Evolutionary conservation across 1,284 basidiomycete genomes (phyloP).

Genomic region (Cutaneotrichosporon sp.): DNA sequence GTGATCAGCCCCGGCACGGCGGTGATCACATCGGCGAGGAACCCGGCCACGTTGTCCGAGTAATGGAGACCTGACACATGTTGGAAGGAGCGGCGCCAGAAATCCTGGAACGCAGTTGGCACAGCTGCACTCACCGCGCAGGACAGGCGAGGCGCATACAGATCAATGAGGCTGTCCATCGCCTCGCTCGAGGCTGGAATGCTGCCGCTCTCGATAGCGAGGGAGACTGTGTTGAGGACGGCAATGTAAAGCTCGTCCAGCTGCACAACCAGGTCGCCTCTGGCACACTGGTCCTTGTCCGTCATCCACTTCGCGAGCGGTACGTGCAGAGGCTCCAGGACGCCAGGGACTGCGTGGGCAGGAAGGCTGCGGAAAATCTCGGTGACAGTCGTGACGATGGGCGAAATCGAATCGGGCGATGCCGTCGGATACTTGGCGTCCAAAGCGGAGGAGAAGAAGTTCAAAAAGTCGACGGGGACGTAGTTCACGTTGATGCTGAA

Average conservation of each 20-base stretch:
- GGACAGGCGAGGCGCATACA: slow-evolving; percentile 37
- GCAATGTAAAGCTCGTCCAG: slow-evolving; percentile 38
- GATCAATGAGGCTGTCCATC: slow-evolving; percentile 29
- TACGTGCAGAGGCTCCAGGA: slow-evolving; percentile 13
- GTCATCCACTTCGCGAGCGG: slow-evolving; percentile 28
- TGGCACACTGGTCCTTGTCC: slow-evolving; percentile 16
- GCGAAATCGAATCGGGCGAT: not conserved
- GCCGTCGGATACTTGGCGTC: slow-evolving; percentile 23
- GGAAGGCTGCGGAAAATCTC: slow-evolving; percentile 22
- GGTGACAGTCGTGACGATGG: not conserved
- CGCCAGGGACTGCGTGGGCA: slow-evolving; percentile 15
- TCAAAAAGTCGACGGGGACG: slow-evolving; percentile 38
- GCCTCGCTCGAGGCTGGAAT: slow-evolving; percentile 21
- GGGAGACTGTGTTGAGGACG: slow-evolving; percentile 22
- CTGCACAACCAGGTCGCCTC: slow-evolving; percentile 10
- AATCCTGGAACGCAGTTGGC: slow-evolving; percentile 30
- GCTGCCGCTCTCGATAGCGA: slow-evolving; percentile 21
- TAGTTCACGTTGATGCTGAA: slow-evolving; percentile 36
- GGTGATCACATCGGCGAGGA: slow-evolving; percentile 30
- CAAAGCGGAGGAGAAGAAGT: slow-evolving; percentile 26
- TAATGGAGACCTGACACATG: slow-evolving; percentile 20
- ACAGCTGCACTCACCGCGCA: slow-evolving; percentile 22
- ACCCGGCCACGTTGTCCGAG: slow-evolving; percentile 30
- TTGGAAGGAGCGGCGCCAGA: slow-evolving; percentile 37
- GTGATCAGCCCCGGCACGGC: slow-evolving; percentile 36